phyloP scores from a whole-genome alignment of 345 rosid genomes.

The Camelina hispida region DNA sequence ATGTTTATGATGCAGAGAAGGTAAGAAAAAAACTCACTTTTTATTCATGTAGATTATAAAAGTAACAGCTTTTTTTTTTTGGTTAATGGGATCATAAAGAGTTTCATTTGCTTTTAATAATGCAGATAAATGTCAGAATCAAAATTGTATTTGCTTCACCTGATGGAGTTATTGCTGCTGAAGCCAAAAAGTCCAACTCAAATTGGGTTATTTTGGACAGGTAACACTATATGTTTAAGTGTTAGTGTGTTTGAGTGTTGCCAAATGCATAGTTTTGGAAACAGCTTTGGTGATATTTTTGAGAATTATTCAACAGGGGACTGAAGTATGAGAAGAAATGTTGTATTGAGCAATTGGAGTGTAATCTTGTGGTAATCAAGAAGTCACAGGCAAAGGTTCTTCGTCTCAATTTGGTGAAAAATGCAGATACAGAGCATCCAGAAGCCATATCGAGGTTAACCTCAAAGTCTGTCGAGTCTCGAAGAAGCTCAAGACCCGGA shows the following conservation, averaged over 20 bases:
- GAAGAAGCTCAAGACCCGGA: slow-evolving; percentile 46
- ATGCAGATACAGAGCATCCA: slow-evolving; percentile 57
- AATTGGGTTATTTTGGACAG: slow-evolving; percentile 95
- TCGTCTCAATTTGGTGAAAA: slow-evolving; percentile 83
- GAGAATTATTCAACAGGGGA: slow-evolving; percentile 52
- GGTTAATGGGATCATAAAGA: slow-evolving; percentile 2
- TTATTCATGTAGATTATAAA: slow-evolving; percentile 7
- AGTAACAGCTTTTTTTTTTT: neutral
- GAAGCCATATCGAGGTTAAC: slow-evolving; percentile 43
- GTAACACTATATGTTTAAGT: slow-evolving; percentile 43
- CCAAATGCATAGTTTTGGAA: slow-evolving; percentile 8
- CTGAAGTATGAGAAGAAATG: slow-evolving; percentile 79
- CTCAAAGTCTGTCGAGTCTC: slow-evolving; percentile 43
- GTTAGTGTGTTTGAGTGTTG: neutral
- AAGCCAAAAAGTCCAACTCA: slow-evolving; percentile 76
- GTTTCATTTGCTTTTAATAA: slow-evolving; percentile 5
- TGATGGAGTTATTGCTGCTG: slow-evolving; percentile 82
- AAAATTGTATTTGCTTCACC: slow-evolving; percentile 76
- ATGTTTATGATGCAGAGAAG: slow-evolving; percentile 92
- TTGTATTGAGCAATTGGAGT: slow-evolving; percentile 84
- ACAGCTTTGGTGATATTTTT: neutral
- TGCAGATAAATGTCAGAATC: slow-evolving; percentile 84
- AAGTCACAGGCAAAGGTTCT: slow-evolving; percentile 86
- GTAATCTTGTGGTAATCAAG: slow-evolving; percentile 92
- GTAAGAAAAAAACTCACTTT: slow-evolving; percentile 32